Percentiles rank a stretch among this genome's conserved stretches.
phyloP scores from a whole-genome alignment of 208 protist species.

The Leishmania aethiopica region DNA sequence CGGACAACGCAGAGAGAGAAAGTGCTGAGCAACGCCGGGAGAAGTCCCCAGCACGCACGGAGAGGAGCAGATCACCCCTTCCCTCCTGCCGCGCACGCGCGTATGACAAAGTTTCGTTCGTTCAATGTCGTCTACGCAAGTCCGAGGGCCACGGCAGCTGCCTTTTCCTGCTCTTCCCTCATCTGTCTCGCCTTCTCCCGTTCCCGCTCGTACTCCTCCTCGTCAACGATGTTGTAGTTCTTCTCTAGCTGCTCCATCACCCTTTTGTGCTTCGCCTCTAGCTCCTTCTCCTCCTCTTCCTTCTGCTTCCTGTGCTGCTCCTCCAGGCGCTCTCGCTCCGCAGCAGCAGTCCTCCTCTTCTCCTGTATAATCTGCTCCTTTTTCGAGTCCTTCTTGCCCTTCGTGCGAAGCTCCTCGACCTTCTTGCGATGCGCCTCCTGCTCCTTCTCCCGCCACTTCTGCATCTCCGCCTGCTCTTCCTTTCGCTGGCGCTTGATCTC shows the following conservation, averaged over 20 bases:
- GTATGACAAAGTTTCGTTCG: background rate
- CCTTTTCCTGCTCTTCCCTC: conserved; percentile 42
- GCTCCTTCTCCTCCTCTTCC: conserved; percentile 47
- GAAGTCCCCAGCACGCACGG: background rate
- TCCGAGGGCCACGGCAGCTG: conserved; percentile 22
- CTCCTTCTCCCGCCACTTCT: conserved; percentile 40
- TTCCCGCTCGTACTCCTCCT: conserved; percentile 45
- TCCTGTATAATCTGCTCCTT: conserved; percentile 38
- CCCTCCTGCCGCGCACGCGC: background rate
- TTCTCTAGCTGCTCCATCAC: conserved; percentile 59
- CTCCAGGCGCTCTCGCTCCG: conserved; percentile 43
- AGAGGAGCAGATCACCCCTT: background rate
- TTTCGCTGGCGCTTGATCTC: conserved; percentile 41
- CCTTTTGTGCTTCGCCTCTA: conserved; percentile 50
- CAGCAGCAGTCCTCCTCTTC: conserved; percentile 35
- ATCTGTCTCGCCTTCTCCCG: conserved; percentile 36
- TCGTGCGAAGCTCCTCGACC: conserved; percentile 16
- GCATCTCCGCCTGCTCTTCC: conserved; percentile 29
- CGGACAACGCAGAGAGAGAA: background rate
- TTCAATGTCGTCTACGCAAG: conserved; percentile 9
- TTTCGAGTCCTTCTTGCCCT: conserved; percentile 24
- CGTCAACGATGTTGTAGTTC: conserved; percentile 62
- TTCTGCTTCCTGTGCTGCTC: conserved; percentile 43
- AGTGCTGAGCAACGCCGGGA: background rate
- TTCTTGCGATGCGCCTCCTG: conserved; percentile 25